Percentiles rank a stretch among this genome's conserved stretches.
phyloP scores from a whole-genome alignment of 1,284 basidiomycete species.

The Ceratobasidium sp. region DNA sequence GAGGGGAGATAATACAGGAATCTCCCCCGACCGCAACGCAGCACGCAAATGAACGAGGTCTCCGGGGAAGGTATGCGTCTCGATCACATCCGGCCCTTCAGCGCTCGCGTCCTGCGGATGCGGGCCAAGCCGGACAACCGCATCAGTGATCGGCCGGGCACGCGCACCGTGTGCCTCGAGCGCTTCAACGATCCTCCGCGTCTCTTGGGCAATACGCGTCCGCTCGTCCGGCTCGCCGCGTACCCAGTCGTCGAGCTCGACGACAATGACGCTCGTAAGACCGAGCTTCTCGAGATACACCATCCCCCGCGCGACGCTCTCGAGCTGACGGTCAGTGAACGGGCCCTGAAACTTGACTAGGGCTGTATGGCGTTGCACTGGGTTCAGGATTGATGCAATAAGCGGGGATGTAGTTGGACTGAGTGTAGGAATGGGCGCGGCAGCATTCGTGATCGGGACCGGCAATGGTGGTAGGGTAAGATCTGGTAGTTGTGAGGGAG shows the following conservation, averaged over 20 bases:
- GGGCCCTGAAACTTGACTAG: conserved; percentile 98
- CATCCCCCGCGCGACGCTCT: conserved; percentile 92
- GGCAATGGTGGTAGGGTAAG: conserved; percentile 49
- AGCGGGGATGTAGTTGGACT: conserved; percentile 63
- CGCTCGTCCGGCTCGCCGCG: conserved; percentile 75
- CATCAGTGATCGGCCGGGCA: conserved; percentile 87
- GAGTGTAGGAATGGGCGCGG: conserved; percentile 48
- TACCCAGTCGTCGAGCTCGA: conserved; percentile 86
- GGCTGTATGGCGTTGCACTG: conserved; percentile 83
- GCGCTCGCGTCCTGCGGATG: conserved; percentile 58
- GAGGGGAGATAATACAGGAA: conserved; percentile 95
- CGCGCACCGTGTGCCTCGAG: conserved; percentile 87
- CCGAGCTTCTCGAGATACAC: conserved; percentile 96
- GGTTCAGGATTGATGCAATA: conserved; percentile 85
- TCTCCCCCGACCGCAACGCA: conserved; percentile 90
- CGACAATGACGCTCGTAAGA: conserved; percentile 91
- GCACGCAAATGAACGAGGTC: conserved; percentile 87
- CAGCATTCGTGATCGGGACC: conserved; percentile 50
- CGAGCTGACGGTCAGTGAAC: conserved; percentile 93
- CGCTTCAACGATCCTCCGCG: conserved; percentile 83
- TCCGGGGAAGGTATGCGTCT: conserved; percentile 72
- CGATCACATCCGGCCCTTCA: conserved; percentile 16
- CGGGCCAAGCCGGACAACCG: conserved; percentile 85
- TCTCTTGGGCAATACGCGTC: conserved; percentile 68
- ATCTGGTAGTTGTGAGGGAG: conserved; percentile 44